phyloP scores from a whole-genome alignment of 2,329 filamentous ascomycete species.

The Sporothrix inflata region DNA sequence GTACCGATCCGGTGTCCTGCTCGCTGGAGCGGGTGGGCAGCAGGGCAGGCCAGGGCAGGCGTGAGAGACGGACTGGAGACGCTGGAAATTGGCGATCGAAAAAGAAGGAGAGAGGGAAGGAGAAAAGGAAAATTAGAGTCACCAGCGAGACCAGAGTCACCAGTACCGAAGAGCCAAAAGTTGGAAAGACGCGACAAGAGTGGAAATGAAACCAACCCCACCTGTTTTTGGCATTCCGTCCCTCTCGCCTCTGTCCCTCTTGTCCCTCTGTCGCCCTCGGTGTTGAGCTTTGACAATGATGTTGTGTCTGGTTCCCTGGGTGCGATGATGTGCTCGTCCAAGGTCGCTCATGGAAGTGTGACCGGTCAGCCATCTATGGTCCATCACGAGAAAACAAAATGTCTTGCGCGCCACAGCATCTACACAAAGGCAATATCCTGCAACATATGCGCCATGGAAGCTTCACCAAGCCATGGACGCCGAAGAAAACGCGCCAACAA shows the following conservation, averaged over 20 bases:
- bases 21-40: conserved; percentile 9
- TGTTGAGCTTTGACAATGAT: background rate
- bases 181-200: conserved; percentile 12
- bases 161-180: background rate
- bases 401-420: background rate
- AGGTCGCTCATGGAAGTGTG: background rate
- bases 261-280: background rate
- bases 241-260: background rate
- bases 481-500: background rate
- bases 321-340: conserved; percentile 7
- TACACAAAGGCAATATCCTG: background rate
- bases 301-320: background rate
- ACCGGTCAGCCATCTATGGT: background rate
- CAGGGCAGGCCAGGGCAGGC: background rate
- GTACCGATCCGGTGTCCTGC: conserved; percentile 29
- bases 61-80: background rate
- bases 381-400: too few species aligned
- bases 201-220: conserved; percentile 12
- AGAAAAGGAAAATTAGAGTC: background rate
- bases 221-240: conserved; percentile 13
- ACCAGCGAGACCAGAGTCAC: background rate
- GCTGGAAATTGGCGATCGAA: conserved; percentile 20
- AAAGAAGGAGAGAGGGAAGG: background rate
- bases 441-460: conserved; percentile 3
- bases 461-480: background rate